Percentiles rank a stretch among this genome's conserved stretches.
phyloP scores from a whole-genome alignment of 83 land plant species.

The Isoetes engelmannii region DNA sequence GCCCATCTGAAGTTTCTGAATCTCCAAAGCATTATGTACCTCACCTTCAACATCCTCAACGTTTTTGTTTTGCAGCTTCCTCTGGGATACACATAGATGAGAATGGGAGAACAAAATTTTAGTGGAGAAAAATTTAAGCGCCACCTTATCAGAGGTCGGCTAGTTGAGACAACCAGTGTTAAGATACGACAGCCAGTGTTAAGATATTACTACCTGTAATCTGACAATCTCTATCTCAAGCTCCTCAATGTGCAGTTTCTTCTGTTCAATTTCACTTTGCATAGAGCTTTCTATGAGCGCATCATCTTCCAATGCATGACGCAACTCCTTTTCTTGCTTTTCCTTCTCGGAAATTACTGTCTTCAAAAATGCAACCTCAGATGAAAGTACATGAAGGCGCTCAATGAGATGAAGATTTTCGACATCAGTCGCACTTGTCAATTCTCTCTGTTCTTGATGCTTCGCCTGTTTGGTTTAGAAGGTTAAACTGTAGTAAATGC shows the following conservation, averaged over 20 bases:
- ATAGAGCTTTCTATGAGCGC: constrained; percentile 28
- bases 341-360: constrained; percentile 15
- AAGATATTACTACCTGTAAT: neutral
- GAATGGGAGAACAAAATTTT: neutral
- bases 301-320: constrained; percentile 30
- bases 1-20: constrained; percentile 20
- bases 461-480: constrained; percentile 7
- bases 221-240: constrained; percentile 20
- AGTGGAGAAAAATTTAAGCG: neutral
- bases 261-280: constrained; percentile 25
- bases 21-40: constrained; percentile 21
- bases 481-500: too few species aligned
- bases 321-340: constrained; percentile 21
- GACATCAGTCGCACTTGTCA: constrained; percentile 25
- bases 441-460: constrained; percentile 27
- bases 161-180: neutral
- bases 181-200: neutral
- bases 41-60: constrained; percentile 25
- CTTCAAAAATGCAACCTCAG: constrained; percentile 28
- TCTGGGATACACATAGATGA: constrained; percentile 6
- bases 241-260: constrained; percentile 23
- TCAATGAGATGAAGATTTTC: constrained; percentile 35
- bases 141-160: neutral
- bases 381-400: constrained; percentile 28
- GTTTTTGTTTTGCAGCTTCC: constrained; percentile 23